These are phyloP conservation scores for Trametes hirsuta DNA, from an alignment of 1,284 basidiomycete species.

Conservation along the genomic window DNA sequence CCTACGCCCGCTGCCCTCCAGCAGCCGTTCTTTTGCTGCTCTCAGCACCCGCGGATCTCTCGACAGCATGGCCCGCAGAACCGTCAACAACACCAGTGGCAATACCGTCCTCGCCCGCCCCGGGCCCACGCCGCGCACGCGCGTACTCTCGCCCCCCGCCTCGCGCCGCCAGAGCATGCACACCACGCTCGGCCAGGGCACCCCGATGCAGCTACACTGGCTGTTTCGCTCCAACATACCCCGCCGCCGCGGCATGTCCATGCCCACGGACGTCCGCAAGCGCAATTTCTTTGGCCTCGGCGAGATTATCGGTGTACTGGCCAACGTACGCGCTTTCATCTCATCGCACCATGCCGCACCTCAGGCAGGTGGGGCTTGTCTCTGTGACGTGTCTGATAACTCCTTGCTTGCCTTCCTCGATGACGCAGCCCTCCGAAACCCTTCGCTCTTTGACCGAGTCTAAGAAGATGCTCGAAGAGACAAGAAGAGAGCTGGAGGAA, in stretches of 20 bases:
- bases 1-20: slow-evolving; percentile 15
- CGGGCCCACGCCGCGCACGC: slow-evolving; percentile 29
- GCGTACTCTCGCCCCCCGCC: slow-evolving; percentile 25
- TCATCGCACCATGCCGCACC: slow-evolving; percentile 1
- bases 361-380: neutral
- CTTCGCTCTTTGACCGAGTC: slow-evolving; percentile 79
- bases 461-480: slow-evolving; percentile 72
- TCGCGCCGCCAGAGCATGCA: slow-evolving; percentile 32
- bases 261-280: slow-evolving; percentile 60
- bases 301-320: slow-evolving; percentile 73
- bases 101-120: slow-evolving; percentile 21
- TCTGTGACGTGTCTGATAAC: slow-evolving; percentile 15
- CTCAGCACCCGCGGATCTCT: slow-evolving; percentile 9
- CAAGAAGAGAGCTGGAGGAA: slow-evolving; percentile 71
- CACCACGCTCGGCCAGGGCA: slow-evolving; percentile 23
- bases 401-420: slow-evolving; percentile 10
- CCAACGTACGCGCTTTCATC: slow-evolving; percentile 58
- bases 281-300: slow-evolving; percentile 79
- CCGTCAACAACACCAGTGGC: slow-evolving; percentile 19
- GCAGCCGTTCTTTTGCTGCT: slow-evolving; percentile 14
- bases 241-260: slow-evolving; percentile 58
- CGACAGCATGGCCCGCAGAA: slow-evolving; percentile 27
- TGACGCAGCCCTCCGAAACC: slow-evolving; percentile 69
- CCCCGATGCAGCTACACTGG: slow-evolving; percentile 54
- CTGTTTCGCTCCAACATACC: slow-evolving; percentile 74